Evolutionary conservation across 805 yeast species (phyloP), one percentile per base, ranked within the genome.

Genomic region (Ogataea zsoltii): DNA sequence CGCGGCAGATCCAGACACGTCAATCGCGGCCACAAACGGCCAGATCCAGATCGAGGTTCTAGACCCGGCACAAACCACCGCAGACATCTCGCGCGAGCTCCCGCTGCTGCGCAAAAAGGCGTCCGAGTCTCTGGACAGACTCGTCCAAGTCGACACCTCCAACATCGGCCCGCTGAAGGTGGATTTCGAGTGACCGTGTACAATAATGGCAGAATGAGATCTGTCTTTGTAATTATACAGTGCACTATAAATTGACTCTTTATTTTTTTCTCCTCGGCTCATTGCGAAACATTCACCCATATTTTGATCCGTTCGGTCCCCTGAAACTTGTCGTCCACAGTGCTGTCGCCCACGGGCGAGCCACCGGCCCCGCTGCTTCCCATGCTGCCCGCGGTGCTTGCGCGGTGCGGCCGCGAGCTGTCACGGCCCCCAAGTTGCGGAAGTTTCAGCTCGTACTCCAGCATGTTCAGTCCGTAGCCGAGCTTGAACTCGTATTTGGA

Each of bases 401-500:
- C 38, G 16, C 43, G 13, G 9, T 52, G 46, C 16, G 51, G 51
- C 14, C 57, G 50, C 12, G 40, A 48, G 17, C 16, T 21, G 15
- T 35, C 47, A 3, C 28, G 14, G 10, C 4, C 46, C 25, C 32
- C 41, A 44, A 18, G 32, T 29, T 21, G 25, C 37, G 66, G 66
- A 32, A 58, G 59, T 39, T 52, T 56, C 33, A 62, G 49, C 12
- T 63, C 65, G 42, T 71, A 72, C 30, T 68, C 74, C 31, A 76
- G 59, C 42, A 69, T 58, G 47, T 75, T 77, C 52, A 77, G 61
- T 1, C 82, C 82, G 37, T 65, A 52, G 15, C 75, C 72, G 28
- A 77, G 58, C 49, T 71, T 75, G 44, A 75, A 50, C 49, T 76
- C 82, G 54, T 69, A 76, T 45, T 68, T 66, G 61, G 69, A 46